Evolutionary conservation across 768 basidiomycete genomes (phyloP), one percentile per base, ranked within the genome.

Genomic region (Podaxis sp.): DNA sequence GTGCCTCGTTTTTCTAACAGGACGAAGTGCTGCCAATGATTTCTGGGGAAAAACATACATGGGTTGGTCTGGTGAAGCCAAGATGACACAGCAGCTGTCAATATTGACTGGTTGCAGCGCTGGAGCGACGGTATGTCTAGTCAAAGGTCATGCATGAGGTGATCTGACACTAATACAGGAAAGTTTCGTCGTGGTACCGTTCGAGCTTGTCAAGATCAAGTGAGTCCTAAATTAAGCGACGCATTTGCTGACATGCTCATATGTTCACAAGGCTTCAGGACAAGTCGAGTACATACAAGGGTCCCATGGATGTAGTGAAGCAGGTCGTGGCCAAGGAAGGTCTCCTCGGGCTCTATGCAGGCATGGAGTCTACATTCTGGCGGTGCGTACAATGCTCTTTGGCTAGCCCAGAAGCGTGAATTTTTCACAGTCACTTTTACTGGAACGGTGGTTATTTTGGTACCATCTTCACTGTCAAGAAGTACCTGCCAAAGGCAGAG

Each of bases 311-410:
- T 64, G 96, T 96, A 15, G 84, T 99, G 17, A 88, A 83, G 67
- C 87, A 93, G 68, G 80, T 95, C 30, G 73, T 97, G 53, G 81
- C 74, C 68, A 89, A 88, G 63, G 88, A 93, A 38, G 96, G 96
- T 30, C 55, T 91, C 3, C 76, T 98, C 0, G 96, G 94, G 19
- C 76, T 98, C 26, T 98, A 98, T 71, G 87, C 87, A 24, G 96
- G 97, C 39, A 96, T 99, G 91, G 97, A 99, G 73, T 86, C 94
- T 12, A 99, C 96, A 2, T 96, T 98, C 78, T 98, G 96, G 96
- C 85, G 96, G 93, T 92, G 60, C 39, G 77, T 44, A 22, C 52
- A n/a, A 57, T 49, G n/a, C 52, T 46, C 52, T 39, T 19, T 17
- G 46, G n/a, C 13, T n/a, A n/a, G 61, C 33, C 68, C 30, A 63